A percentile compares a stretch with the other conserved stretches of the same genome.
Conservation (phyloP, 495 filamentous ascomycete species). For the Hypomontagnella monticulosa region DNA sequence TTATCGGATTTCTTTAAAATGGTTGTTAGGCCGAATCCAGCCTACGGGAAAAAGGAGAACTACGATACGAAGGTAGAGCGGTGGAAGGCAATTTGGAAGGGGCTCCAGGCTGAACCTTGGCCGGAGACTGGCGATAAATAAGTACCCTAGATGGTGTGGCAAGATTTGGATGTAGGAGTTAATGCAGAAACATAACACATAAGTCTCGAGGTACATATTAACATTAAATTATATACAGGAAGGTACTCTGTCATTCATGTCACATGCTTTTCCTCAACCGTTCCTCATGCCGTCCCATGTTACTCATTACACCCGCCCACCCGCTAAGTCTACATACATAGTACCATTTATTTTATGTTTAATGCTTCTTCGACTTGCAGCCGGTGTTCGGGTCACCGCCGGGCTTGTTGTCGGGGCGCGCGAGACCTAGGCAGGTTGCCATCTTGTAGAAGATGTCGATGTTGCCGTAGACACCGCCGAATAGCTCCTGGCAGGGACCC, state of each 20-base stretch:
- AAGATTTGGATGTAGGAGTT: too few species aligned
- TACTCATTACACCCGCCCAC: neutral
- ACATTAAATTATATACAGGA: slow-evolving; percentile 24
- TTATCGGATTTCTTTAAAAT: too few species aligned
- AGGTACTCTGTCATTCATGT: neutral
- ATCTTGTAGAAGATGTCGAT: slow-evolving; percentile 79
- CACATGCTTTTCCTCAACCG: neutral
- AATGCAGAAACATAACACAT: too few species aligned
- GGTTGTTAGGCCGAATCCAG: too few species aligned
- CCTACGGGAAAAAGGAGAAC: too few species aligned
- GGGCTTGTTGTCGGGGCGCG: slow-evolving; percentile 39
- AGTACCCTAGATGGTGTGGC: too few species aligned
- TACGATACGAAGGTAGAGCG: too few species aligned
- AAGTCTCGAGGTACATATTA: neutral
- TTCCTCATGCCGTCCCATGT: neutral
- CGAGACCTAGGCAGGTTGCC: slow-evolving; percentile 72
- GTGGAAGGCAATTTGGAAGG: too few species aligned
- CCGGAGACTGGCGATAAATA: too few species aligned
- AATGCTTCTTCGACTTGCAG: slow-evolving; percentile 51
- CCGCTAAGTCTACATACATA: too few species aligned
- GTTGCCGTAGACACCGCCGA: slow-evolving; percentile 73
- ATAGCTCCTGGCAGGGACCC: slow-evolving; percentile 76
- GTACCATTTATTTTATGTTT: neutral
- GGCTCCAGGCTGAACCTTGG: too few species aligned
- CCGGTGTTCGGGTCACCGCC: slow-evolving; percentile 55